A percentile compares a stretch with the other conserved stretches of the same genome.
Evolutionary conservation across 2,329 filamentous ascomycete genomes (phyloP).

Genomic region (Ascochyta viciae-villosae): DNA sequence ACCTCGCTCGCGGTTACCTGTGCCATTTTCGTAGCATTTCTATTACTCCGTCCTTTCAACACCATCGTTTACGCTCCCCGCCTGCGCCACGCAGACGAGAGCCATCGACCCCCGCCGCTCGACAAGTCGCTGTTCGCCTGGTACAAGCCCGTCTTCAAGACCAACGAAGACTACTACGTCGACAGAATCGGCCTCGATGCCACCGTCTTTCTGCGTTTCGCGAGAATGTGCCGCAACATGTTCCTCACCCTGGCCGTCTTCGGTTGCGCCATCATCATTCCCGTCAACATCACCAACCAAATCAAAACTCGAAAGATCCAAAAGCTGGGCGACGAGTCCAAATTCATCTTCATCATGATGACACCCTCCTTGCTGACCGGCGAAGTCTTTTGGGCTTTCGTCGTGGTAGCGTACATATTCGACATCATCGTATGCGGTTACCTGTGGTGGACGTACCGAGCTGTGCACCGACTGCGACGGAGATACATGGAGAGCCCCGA

Average conservation of each 20-base stretch:
- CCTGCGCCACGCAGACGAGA: slow-evolving; percentile 88
- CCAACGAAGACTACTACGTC: slow-evolving; percentile 78
- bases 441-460: slow-evolving; percentile 88
- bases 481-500: slow-evolving; percentile 85
- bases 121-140: slow-evolving; percentile 89
- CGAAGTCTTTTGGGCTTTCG: slow-evolving; percentile 64
- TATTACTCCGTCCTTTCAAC: slow-evolving; percentile 88
- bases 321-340: slow-evolving; percentile 11
- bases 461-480: slow-evolving; percentile 73
- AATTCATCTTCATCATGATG: slow-evolving; percentile 36
- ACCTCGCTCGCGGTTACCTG: slow-evolving; percentile 79
- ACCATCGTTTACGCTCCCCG: slow-evolving; percentile 93
- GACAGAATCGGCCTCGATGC: slow-evolving; percentile 91
- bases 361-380: slow-evolving; percentile 58
- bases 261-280: slow-evolving; percentile 79
- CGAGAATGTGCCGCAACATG: slow-evolving; percentile 90
- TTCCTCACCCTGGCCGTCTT: slow-evolving; percentile 76
- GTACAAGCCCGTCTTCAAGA: slow-evolving; percentile 78
- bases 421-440: slow-evolving; percentile 79
- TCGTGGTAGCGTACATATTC: slow-evolving; percentile 68
- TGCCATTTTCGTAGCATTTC: slow-evolving; percentile 81
- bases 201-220: slow-evolving; percentile 86
- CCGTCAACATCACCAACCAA: slow-evolving; percentile 68
- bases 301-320: slow-evolving; percentile 22
- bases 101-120: slow-evolving; percentile 85